Evolutionary conservation across 306 rosid genomes (phyloP), one percentile per base, ranked within the genome.

Genomic region (Glycine latifolia): DNA sequence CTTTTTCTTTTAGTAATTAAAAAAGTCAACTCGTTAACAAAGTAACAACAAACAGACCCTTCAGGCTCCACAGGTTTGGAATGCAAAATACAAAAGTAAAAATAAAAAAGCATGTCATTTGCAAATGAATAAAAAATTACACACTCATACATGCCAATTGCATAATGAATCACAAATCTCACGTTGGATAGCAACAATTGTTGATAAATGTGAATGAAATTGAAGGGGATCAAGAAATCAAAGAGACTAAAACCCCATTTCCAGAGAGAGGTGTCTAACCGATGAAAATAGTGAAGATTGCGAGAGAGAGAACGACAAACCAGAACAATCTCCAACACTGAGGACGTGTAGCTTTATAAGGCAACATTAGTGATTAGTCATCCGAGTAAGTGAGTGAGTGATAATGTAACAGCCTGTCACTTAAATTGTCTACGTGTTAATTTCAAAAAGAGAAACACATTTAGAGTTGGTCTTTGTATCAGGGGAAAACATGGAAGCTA

Each of bases 391-490:
- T 13, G 4, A 55, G 44, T 9, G 5, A 33, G n/a, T 73, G 74
- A 14, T 70, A 82, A 39, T 7, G 35, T 58, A 2, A 82, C 67
- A 11, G 72, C 2, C 85, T 3, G 85, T 67, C 10, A 83, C 49
- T 13, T 69, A 3, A 26, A 9, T 4, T 68, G 16, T 69, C 9
- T 46, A 83, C 86, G 82, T 83, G 31, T 2, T 26, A 26, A 0
- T 26, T 2, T 26, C 31, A 26, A 26, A 26, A 2, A 26, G 31
- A 26, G 0, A 26, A 26, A 26, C 31, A 26, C 31, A 26, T 26
- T 26, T 26, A 2, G 31, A 26, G 31, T 1, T 26, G 31, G 31
- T 26, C 31, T 26, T 26, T 26, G 31, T 26, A 26, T 26, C 31
- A 20, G 31, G 2, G 31, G 31, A 26, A 2, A 26, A 26, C 31